Evolutionary conservation across 257 asterid species (phyloP), one percentile per base, ranked within the genome.

Genomic region (Anisodus acutangulus): DNA sequence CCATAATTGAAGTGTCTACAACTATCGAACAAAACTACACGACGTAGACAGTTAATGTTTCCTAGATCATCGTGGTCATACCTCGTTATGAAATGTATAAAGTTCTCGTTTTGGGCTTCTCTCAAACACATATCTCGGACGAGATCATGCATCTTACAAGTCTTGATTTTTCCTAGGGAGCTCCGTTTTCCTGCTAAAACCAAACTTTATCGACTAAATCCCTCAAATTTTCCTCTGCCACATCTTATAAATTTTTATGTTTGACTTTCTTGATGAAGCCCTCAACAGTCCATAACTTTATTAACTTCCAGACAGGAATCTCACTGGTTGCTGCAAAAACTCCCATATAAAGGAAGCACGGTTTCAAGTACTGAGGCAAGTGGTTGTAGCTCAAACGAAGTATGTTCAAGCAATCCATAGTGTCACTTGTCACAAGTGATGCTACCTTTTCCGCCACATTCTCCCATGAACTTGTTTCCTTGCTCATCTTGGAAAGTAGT

Each of bases 351-450:
- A 80, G 22, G 47, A 58, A 80, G 53, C 72, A 80, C 6, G 70
- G 22, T 41, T 39, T 80, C 71, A 80, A 80, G 68, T 80, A n/a
- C 45, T 17, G 16, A 15, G 74, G 83, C 58, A 80, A 80, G 49
- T 80, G 54, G n/a, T 59, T n/a, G 41, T 80, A 80, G 58, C 83
- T 80, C 71, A 80, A 13, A 7, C 26, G 39, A 15, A 80, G 35
- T 47, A 80, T 37, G 51, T n/a, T 64, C 31, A 57, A 54, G 51
- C 47, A 59, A 9, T 80, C 19, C 22, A 26, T 22, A 63, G 70
- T 9, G 17, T 35, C 51, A 4, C 22, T 3, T 0, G 72, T 10
- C 62, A 15, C 69, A 16, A 54, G 35, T 59, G 83, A 55, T 35
- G 26, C 47, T 6, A 59, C 11, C 9, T 59, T 80, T 80, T 55